Evolutionary conservation across 345 rosid genomes (phyloP), one percentile per base, ranked within the genome.

Genomic region (Boechera stricta): DNA sequence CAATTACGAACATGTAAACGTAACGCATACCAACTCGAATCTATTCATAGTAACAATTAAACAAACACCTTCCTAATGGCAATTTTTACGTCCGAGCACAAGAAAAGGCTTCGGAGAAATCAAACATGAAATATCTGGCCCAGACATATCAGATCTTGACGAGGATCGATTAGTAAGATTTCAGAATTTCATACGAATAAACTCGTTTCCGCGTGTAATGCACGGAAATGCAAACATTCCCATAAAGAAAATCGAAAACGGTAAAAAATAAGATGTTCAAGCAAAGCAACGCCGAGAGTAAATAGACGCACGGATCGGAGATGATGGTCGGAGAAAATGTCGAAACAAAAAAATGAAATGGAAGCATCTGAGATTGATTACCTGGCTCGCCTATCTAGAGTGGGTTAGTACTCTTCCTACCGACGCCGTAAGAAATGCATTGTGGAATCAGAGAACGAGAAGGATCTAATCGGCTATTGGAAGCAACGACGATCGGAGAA

Each of bases 401-500:
- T 13, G 47, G 1, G 21, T 47, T 31, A 31, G 33, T 54, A 60
- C 2, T 18, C 16, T 53, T 66, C 28, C 18, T 5, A 33, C 31
- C 51, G 65, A n/a, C 45, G 35, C 21, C 68, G 24, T 29, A 10
- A 74, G 47, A 21, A 57, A 75, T 7, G 49, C 32, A n/a, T 33
- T 49, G 36, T 47, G 7, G n/a, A 66, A 32, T 6, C 48, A 42
- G 45, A 64, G 44, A 36, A 59, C 1, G 32, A 55, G 51, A 21
- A 60, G 24, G 10, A 60, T 6, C 69, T 56, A 78, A 41, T 21
- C 24, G 24, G 24, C 24, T 21, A 21, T 21, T 26, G 53, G 59
- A 7, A 15, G 65, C 24, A 59, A 48, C 32, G 24, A 54, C 16
- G 31, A 81, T 81, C 76, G 84, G 85, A 69, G 77, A 85, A 57